phyloP scores from a whole-genome alignment of 768 basidiomycete genomes.

The Boletus speciosus region DNA sequence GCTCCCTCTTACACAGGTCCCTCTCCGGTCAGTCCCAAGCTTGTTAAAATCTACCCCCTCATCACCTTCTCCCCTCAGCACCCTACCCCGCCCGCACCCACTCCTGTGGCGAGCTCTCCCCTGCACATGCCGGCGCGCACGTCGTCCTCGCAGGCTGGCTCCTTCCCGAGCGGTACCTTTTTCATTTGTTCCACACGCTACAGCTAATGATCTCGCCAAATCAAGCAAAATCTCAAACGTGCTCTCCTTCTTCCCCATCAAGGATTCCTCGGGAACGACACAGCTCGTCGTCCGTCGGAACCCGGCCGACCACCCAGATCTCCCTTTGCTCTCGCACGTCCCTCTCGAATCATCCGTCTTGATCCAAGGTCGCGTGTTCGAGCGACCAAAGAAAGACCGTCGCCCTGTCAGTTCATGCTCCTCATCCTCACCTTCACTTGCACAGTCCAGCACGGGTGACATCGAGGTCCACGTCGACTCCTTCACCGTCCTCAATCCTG shows the following conservation, averaged over 20 bases:
- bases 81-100: conserved; percentile 63
- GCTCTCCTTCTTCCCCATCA: conserved; percentile 84
- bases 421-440: background rate
- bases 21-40: background rate
- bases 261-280: conserved; percentile 70
- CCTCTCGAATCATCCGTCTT: conserved; percentile 78
- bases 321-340: conserved; percentile 51
- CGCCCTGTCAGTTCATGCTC: conserved; percentile 48
- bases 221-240: conserved; percentile 62
- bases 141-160: conserved; percentile 84
- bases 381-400: conserved; percentile 58
- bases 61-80: conserved; percentile 30
- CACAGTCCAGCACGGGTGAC: conserved; percentile 61
- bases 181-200: conserved; percentile 25
- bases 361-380: conserved; percentile 67
- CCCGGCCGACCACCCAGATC: conserved; percentile 17
- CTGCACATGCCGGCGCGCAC: conserved; percentile 46
- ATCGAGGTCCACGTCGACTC: conserved; percentile 76
- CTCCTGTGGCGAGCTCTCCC: conserved; percentile 54
- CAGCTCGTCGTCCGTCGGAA: conserved; percentile 71
- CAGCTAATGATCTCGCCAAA: conserved; percentile 34
- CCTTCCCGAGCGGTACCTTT: conserved; percentile 71
- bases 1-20: background rate
- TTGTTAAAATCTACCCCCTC: too few species aligned
- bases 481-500: conserved; percentile 78